Evolutionary conservation across 139 green algal species (phyloP).

Genomic region (Chlamydomonas schloesseri): DNA sequence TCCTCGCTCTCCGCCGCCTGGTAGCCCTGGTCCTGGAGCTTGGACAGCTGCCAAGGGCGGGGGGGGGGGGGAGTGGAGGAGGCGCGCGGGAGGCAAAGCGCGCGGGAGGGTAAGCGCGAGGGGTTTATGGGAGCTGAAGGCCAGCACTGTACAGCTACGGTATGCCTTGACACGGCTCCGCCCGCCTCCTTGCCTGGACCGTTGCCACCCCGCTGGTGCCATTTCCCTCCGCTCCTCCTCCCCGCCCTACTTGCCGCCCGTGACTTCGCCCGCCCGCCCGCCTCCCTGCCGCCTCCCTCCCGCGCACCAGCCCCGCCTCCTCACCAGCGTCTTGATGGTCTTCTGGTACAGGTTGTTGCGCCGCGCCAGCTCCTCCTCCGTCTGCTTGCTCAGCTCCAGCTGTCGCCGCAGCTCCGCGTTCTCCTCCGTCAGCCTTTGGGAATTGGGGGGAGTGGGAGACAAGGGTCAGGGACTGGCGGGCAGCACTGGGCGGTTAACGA

Average conservation of each 20-base stretch:
- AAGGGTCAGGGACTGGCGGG: too few species aligned
- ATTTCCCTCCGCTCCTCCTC: not conserved
- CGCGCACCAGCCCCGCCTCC: too few species aligned
- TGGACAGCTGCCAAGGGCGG: constrained; percentile 23
- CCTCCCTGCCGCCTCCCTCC: not conserved
- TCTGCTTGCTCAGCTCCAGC: constrained; percentile 72
- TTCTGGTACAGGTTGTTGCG: constrained; percentile 71
- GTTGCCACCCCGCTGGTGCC: too few species aligned
- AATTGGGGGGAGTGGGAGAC: not conserved
- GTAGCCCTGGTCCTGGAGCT: constrained; percentile 42
- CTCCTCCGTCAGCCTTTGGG: constrained; percentile 56
- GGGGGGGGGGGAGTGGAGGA: not conserved
- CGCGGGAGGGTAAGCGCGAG: too few species aligned
- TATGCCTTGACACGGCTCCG: too few species aligned
- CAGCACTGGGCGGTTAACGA: too few species aligned
- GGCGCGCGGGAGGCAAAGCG: too few species aligned
- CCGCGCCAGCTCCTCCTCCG: constrained; percentile 76
- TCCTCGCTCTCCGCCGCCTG: constrained; percentile 15
- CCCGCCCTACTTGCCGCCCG: not conserved
- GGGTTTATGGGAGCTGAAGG: too few species aligned
- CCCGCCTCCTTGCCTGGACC: too few species aligned
- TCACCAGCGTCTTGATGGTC: constrained; percentile 63
- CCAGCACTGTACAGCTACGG: too few species aligned
- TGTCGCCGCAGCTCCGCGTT: constrained; percentile 71
- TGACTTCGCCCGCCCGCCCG: too few species aligned